Evolutionary conservation across 257 asterid species (phyloP), one percentile per base, ranked within the genome.

Genomic region (Thymus mandschuricus): DNA sequence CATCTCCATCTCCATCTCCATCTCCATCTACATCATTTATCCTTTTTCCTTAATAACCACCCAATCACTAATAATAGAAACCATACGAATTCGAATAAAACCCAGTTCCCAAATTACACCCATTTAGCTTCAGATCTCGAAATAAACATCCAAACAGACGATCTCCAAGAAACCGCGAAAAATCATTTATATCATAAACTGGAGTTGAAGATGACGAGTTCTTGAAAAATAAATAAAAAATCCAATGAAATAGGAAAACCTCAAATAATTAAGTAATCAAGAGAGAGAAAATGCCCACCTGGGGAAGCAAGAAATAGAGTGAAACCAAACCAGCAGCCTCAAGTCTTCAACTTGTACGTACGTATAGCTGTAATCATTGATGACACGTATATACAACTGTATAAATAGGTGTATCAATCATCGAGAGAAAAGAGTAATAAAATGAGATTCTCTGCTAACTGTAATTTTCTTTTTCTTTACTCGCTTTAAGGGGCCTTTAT

Each of bases 361-460:
- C 71, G 76, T 69, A 75, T 68, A 80, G 80, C 66, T 83, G 81
- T 73, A 79, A 77, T 78, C 65, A 84, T 69, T 70, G 83, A 69
- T 70, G 83, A 69, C 84, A 64, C 82, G 79, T 77, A 76, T 72
- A 44, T 75, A 79, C 81, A 77, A 74, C 78, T 81, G 80, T 79
- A 38, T 57, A 43, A 62, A 71, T 54, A 74, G 66, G 73, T 75
- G 71, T n/a, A 58, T 71, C 64, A 52, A 73, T 73, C 55, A 76
- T 73, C 50, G 60, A 69, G 66, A 59, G 21, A 33, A 45, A n/a
- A 8, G 43, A 10, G 68, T 41, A 38, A 54, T 50, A 74, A 80
- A 74, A 52, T 31, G 66, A 75, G 85, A 83, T 75, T 80, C 87
- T 80, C 76, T 71, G 72, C 51, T 60, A 67, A 67, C 76, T 74